Conservation (phyloP, 371 early-diverging fungal species). For the Mucor indicus region DNA sequence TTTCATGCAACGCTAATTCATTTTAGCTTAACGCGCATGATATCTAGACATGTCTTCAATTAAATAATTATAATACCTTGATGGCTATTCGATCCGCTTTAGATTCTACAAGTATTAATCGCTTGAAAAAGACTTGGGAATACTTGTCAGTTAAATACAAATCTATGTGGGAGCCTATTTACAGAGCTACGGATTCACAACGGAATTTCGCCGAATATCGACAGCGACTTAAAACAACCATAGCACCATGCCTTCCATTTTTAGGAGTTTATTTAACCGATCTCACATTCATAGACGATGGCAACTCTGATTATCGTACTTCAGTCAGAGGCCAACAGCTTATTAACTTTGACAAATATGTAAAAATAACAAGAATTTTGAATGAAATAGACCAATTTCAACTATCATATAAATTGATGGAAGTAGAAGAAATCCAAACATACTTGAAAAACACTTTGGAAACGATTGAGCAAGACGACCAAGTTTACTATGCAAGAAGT, state of each 20-base stretch:
- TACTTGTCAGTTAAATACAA: slow-evolving; percentile 52
- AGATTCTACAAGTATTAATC: slow-evolving; percentile 68
- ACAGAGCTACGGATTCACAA: slow-evolving; percentile 61
- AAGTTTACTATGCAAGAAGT: slow-evolving; percentile 39
- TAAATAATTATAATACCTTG: slow-evolving; percentile 80
- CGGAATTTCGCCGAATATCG: slow-evolving; percentile 81
- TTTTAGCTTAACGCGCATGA: too few species aligned
- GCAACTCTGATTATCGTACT: slow-evolving; percentile 39
- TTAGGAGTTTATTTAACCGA: slow-evolving; percentile 87
- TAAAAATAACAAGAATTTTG: slow-evolving; percentile 63
- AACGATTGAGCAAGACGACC: slow-evolving; percentile 37
- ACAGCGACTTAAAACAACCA: slow-evolving; percentile 52
- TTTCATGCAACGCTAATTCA: too few species aligned
- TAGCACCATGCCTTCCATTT: slow-evolving; percentile 79
- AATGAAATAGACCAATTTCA: slow-evolving; percentile 81
- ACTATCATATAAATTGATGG: slow-evolving; percentile 57
- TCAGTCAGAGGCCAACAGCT: slow-evolving; percentile 38
- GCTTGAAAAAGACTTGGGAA: slow-evolving; percentile 78
- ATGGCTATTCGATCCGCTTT: slow-evolving; percentile 80
- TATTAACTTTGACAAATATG: slow-evolving; percentile 84
- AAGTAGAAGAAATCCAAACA: slow-evolving; percentile 56
- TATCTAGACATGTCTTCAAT: slow-evolving; percentile 50
- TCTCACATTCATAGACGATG: slow-evolving; percentile 75
- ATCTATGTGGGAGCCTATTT: slow-evolving; percentile 50
- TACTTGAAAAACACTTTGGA: slow-evolving; percentile 32